These are phyloP conservation scores for Agrocybe praecox DNA, from an alignment of 768 basidiomycete genomes.

Conservation along the genomic window DNA sequence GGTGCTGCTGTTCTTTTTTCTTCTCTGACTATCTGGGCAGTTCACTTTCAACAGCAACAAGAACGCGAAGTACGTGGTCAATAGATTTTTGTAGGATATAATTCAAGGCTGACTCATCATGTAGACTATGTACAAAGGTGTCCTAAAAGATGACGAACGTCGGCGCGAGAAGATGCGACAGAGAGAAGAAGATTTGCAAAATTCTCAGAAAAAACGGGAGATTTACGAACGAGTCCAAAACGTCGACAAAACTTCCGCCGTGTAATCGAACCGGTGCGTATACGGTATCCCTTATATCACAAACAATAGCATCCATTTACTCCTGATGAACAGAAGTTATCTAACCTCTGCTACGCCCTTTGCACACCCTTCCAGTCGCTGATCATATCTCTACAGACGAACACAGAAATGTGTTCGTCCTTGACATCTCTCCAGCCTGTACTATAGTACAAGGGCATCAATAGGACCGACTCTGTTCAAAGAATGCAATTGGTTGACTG, in stretches of 20 bases:
- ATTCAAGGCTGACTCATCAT: not conserved
- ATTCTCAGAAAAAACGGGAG: constrained; percentile 65
- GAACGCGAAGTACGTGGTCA: constrained; percentile 70
- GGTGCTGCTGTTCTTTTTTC: constrained; percentile 63
- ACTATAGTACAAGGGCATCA: too few relatives aligned
- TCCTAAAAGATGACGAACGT: constrained; percentile 86
- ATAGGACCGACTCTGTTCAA: too few relatives aligned
- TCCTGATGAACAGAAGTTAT: too few relatives aligned
- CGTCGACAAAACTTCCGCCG: constrained; percentile 24
- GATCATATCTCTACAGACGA: too few relatives aligned
- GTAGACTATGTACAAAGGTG: constrained; percentile 91
- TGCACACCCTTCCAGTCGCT: too few relatives aligned
- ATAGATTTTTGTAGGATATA: not conserved
- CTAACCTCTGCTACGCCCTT: too few relatives aligned
- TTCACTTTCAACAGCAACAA: constrained; percentile 83
- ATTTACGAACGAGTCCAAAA: constrained; percentile 59
- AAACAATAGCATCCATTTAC: too few relatives aligned
- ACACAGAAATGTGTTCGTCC: too few relatives aligned
- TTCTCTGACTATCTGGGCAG: constrained; percentile 80
- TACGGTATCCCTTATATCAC: too few relatives aligned
- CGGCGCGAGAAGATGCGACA: constrained; percentile 69
- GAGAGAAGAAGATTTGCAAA: constrained; percentile 61
- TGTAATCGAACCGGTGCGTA: not conserved
- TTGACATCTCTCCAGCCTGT: too few relatives aligned
- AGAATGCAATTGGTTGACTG: too few relatives aligned